A percentile compares a stretch with the other conserved stretches of the same genome.
phyloP scores from a whole-genome alignment of 2,329 filamentous ascomycete species.

The Aspergillus phoenicis region DNA sequence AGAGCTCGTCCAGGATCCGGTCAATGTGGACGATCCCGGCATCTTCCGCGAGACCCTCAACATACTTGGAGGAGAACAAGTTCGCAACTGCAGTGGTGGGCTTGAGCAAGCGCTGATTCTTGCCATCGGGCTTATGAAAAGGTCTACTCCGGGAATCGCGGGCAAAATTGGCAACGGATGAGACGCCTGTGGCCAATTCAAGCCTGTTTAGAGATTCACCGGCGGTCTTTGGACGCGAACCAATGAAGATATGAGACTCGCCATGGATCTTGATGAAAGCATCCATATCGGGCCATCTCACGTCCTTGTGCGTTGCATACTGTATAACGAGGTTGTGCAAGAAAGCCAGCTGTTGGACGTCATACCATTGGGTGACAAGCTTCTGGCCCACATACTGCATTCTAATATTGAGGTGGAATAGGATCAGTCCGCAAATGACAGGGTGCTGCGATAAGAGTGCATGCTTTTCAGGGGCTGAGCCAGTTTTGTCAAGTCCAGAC shows the following conservation, averaged over 20 bases:
- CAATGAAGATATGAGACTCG: conserved; percentile 34
- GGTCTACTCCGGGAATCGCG: conserved; percentile 24
- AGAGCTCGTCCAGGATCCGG: conserved; percentile 25
- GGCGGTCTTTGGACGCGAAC: conserved; percentile 30
- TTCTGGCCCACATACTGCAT: conserved; percentile 31
- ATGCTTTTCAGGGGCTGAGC: conserved; percentile 23
- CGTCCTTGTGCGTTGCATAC: conserved; percentile 15
- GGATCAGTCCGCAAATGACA: conserved; percentile 28
- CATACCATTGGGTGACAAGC: conserved; percentile 32
- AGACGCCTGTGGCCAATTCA: conserved; percentile 31
- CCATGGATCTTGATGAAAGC: conserved; percentile 35
- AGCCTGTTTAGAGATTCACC: conserved; percentile 32
- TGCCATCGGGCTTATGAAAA: conserved; percentile 25
- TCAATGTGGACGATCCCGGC: conserved; percentile 18
- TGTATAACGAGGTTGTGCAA: conserved; percentile 31
- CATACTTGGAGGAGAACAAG: conserved; percentile 27
- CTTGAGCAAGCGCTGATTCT: conserved; percentile 26
- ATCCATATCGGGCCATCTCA: conserved; percentile 36
- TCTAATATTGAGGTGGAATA: conserved; percentile 30
- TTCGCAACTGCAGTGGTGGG: conserved; percentile 29
- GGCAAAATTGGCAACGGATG: conserved; percentile 31
- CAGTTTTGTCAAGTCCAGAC: conserved; percentile 2
- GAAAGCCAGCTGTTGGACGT: conserved; percentile 34
- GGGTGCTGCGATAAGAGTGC: conserved; percentile 29
- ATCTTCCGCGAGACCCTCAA: conserved; percentile 12